Conservation (phyloP, 2,329 filamentous ascomycete genomes). For the Pseudomassariella vexata region DNA sequence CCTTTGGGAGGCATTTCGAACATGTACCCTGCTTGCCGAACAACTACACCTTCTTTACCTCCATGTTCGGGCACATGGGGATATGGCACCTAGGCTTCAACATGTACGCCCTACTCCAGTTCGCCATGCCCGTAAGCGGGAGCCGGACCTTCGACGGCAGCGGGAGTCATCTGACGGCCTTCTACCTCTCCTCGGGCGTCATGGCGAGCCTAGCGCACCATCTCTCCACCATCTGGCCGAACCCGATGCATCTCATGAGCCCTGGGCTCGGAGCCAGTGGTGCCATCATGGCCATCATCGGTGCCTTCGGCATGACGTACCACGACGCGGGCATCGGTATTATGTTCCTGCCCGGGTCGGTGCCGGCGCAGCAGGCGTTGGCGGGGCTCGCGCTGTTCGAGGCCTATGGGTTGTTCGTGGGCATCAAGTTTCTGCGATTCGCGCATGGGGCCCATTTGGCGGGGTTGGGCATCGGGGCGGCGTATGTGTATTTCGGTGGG, state of each 20-base stretch:
- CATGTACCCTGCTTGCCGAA: conserved; percentile 10
- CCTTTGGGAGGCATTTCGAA: conserved; percentile 5
- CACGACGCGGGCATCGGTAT: conserved; percentile 14
- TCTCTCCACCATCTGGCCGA: conserved; percentile 12
- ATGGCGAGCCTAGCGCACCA: conserved; percentile 17
- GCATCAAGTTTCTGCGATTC: conserved; percentile 9
- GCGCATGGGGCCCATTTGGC: conserved; percentile 18
- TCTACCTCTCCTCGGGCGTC: conserved; percentile 20
- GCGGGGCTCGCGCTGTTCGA: conserved; percentile 14
- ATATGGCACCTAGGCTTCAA: conserved; percentile 15
- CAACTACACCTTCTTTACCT: conserved; percentile 21
- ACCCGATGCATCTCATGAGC: conserved; percentile 2
- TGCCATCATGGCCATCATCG: conserved; percentile 18
- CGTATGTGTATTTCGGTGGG: conserved; percentile 17
- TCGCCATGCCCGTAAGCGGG: conserved; percentile 9
- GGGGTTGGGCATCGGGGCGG: conserved; percentile 15
- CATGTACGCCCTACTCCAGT: conserved; percentile 12
- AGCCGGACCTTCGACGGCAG: conserved; percentile 11
- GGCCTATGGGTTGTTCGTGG: conserved; percentile 15
- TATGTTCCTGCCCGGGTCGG: conserved; percentile 13
- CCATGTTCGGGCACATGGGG: conserved; percentile 16
- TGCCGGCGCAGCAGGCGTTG: conserved; percentile 9
- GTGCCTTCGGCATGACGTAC: conserved; percentile 11
- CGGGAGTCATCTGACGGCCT: conserved; percentile 18
- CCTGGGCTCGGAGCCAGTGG: conserved; percentile 16